A percentile compares a stretch with the other conserved stretches of the same genome.
Conservation (phyloP, 2,329 filamentous ascomycete species). For the Hypoxylon sp. region DNA sequence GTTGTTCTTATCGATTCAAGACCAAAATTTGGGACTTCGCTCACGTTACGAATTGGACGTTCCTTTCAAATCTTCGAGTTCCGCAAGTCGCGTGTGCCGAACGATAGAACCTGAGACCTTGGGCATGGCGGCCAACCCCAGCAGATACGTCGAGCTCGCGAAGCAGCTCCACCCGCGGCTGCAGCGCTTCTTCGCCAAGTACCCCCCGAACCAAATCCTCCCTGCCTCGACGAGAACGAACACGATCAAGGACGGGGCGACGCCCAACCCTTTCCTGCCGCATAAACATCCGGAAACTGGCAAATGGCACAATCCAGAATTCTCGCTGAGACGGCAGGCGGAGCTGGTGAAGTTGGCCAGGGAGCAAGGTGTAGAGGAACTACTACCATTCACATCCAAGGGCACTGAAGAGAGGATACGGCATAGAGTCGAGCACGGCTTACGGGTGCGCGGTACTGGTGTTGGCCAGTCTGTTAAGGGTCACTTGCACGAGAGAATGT, state of each 20-base stretch:
- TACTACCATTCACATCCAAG: conserved; percentile 83
- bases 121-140: conserved; percentile 43
- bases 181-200: conserved; percentile 87
- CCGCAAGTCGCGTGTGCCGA: conserved; percentile 4
- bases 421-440: conserved; percentile 79
- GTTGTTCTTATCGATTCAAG: conserved; percentile 15
- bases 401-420: conserved; percentile 76
- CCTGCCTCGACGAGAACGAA: conserved; percentile 53
- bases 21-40: conserved; percentile 36
- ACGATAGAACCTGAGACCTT: neutral
- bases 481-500: conserved; percentile 88
- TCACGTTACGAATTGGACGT: conserved; percentile 20
- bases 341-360: conserved; percentile 88
- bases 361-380: conserved; percentile 81
- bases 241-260: conserved; percentile 51
- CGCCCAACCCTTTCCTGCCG: conserved; percentile 83
- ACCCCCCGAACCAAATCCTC: conserved; percentile 77
- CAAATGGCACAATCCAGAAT: conserved; percentile 84
- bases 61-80: conserved; percentile 10
- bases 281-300: conserved; percentile 83
- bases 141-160: conserved; percentile 67
- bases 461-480: conserved; percentile 95
- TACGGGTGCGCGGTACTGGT: conserved; percentile 92
- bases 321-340: conserved; percentile 87
- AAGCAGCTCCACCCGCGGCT: conserved; percentile 81